Evolutionary conservation across 257 asterid genomes (phyloP).

Genomic region (Vinca minor): DNA sequence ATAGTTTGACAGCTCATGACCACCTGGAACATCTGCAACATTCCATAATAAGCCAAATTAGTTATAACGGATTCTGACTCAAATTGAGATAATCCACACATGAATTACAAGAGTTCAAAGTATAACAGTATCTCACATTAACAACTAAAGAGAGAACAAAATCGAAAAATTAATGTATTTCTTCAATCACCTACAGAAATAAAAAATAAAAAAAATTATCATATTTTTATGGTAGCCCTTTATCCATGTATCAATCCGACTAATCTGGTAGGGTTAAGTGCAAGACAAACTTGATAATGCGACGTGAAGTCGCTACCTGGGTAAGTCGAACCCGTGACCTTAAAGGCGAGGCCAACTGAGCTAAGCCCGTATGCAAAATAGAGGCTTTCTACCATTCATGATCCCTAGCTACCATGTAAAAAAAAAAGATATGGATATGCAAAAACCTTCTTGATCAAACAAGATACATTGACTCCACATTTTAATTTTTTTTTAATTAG

Average conservation of each 20-base stretch:
- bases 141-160: background rate
- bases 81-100: background rate
- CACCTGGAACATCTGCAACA: conserved; percentile 46
- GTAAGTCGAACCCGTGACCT: too few species aligned
- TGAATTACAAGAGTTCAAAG: background rate
- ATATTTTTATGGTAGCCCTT: too few species aligned
- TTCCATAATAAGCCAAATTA: background rate
- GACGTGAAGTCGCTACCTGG: too few species aligned
- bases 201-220: too few species aligned
- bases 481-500: background rate
- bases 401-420: background rate
- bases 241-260: too few species aligned
- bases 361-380: too few species aligned
- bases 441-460: background rate
- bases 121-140: background rate
- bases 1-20: conserved; percentile 39
- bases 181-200: background rate
- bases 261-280: too few species aligned
- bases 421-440: background rate
- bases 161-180: background rate
- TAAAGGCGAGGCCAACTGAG: too few species aligned
- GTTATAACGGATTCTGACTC: background rate
- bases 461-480: background rate
- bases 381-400: background rate
- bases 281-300: too few species aligned